Evolutionary conservation across 1,284 basidiomycete species (phyloP).

Genomic region (Cryptococcus sp.): DNA sequence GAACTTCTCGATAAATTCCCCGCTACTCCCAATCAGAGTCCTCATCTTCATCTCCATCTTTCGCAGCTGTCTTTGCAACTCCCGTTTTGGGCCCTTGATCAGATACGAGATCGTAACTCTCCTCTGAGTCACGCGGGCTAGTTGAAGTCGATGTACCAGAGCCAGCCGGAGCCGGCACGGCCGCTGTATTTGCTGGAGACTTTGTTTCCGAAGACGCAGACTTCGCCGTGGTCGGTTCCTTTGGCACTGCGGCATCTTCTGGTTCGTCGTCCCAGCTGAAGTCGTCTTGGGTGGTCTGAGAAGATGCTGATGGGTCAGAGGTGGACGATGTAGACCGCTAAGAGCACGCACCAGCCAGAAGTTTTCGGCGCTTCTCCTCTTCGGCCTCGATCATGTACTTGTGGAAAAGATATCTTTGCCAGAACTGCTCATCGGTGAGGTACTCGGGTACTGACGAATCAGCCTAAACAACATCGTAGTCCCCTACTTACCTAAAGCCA

Average conservation of each 20-base stretch:
- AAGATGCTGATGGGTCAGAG: slow-evolving; percentile 9
- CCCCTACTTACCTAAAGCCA: slow-evolving; percentile 56
- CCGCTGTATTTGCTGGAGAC: slow-evolving; percentile 11
- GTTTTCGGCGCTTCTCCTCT: slow-evolving; percentile 70
- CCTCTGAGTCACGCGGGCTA: slow-evolving; percentile 46
- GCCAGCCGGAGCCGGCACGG: slow-evolving; percentile 7
- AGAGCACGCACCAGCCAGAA: slow-evolving; percentile 61
- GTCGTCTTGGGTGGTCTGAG: slow-evolving; percentile 35
- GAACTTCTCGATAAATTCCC: no score
- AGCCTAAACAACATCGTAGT: slow-evolving; percentile 1
- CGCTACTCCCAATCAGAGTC: slow-evolving; percentile 49
- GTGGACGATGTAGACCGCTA: neutral
- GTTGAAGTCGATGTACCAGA: slow-evolving; percentile 21
- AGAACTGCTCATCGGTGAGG: slow-evolving; percentile 68
- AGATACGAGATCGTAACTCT: slow-evolving; percentile 47
- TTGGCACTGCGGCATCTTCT: slow-evolving; percentile 8
- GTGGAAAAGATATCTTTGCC: slow-evolving; percentile 89
- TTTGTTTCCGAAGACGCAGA: neutral
- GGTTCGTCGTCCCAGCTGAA: slow-evolving; percentile 48
- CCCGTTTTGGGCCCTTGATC: slow-evolving; percentile 20
- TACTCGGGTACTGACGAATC: slow-evolving; percentile 59
- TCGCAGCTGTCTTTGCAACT: slow-evolving; percentile 7
- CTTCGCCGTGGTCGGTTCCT: slow-evolving; percentile 1
- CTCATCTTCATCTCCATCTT: slow-evolving; percentile 31
- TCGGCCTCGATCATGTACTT: slow-evolving; percentile 76